phyloP scores from a whole-genome alignment of 2,329 filamentous ascomycete genomes.

The Penicillium glabrum region DNA sequence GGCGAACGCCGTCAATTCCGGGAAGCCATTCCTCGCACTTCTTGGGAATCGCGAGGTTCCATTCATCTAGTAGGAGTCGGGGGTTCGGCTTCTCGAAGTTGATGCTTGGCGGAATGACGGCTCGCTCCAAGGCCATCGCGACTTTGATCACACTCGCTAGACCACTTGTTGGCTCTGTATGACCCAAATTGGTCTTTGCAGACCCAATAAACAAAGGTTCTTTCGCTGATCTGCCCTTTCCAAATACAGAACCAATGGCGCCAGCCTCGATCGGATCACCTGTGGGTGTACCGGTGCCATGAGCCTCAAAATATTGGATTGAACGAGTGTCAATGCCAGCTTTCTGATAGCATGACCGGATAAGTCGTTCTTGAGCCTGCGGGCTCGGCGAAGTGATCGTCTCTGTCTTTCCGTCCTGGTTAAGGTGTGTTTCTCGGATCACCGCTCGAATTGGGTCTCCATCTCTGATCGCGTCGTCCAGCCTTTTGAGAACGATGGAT shows the following conservation, averaged over 20 bases:
- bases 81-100: conserved; percentile 25
- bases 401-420: conserved; percentile 35
- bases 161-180: conserved; percentile 24
- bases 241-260: not conserved
- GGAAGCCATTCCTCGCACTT: not conserved
- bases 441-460: conserved; percentile 48
- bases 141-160: conserved; percentile 27
- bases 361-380: conserved; percentile 31
- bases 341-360: conserved; percentile 24
- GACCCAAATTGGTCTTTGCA: conserved; percentile 32
- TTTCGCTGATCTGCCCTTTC: not conserved
- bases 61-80: not conserved
- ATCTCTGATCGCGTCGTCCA: conserved; percentile 48
- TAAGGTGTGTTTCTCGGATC: conserved; percentile 32
- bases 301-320: conserved; percentile 8
- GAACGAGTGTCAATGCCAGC: not conserved
- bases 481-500: conserved; percentile 48
- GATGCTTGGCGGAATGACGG: conserved; percentile 24
- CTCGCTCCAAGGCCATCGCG: conserved; percentile 20
- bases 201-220: conserved; percentile 18
- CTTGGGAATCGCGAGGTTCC: no score
- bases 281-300: conserved; percentile 7
- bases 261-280: not conserved
- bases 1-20: not conserved
- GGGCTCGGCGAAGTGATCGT: conserved; percentile 21